Percentiles rank a stretch among this genome's conserved stretches.
These are phyloP conservation scores for Elongisporangium anandrum DNA, from an alignment of 352 stramenopile species.

Conservation along the genomic window DNA sequence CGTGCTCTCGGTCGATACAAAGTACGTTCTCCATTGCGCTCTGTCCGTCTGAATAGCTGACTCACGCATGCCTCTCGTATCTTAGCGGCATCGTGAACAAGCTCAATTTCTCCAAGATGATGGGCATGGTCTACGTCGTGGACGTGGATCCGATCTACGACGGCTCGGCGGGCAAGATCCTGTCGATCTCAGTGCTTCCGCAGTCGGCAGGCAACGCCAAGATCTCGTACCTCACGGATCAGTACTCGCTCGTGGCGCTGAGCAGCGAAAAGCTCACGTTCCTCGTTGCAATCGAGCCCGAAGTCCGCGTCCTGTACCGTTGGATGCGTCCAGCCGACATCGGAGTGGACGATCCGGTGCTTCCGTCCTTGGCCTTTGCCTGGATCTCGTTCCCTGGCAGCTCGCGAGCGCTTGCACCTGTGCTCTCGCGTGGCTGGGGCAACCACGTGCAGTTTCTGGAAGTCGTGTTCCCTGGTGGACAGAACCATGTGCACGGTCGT, in stretches of 20 bases:
- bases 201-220: constrained; percentile 81
- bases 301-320: constrained; percentile 92
- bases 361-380: constrained; percentile 93
- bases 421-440: constrained; percentile 92
- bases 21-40: constrained; percentile 39
- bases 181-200: constrained; percentile 76
- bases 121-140: constrained; percentile 91
- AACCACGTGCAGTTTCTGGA: constrained; percentile 93
- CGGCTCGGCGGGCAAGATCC: constrained; percentile 87
- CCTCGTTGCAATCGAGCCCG: constrained; percentile 93
- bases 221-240: constrained; percentile 80
- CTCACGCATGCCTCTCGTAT: constrained; percentile 28
- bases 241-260: constrained; percentile 77
- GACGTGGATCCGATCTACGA: constrained; percentile 95
- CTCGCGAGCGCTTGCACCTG: constrained; percentile 76
- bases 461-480: constrained; percentile 72
- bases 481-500: constrained; percentile 67
- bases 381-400: constrained; percentile 90
- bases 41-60: background rate
- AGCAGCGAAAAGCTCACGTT: constrained; percentile 94
- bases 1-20: constrained; percentile 78
- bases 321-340: constrained; percentile 88
- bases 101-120: constrained; percentile 93
- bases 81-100: constrained; percentile 91
- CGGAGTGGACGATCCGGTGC: constrained; percentile 56